These are phyloP conservation scores for Ramaria rubella DNA, from an alignment of 768 basidiomycete species.

Conservation along the genomic window DNA sequence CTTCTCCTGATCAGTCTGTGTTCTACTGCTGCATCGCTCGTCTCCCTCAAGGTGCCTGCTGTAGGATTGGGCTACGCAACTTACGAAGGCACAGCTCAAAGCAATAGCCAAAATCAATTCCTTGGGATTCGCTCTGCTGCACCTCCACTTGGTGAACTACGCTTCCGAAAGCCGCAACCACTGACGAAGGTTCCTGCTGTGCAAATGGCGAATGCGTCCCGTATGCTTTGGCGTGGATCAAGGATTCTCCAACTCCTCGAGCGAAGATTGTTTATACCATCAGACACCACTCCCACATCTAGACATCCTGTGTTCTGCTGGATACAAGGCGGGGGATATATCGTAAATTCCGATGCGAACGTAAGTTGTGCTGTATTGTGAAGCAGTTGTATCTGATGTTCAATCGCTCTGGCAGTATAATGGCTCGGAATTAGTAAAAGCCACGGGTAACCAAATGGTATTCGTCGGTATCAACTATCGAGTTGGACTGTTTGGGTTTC, in stretches of 20 bases:
- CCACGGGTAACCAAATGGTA: conserved; percentile 12
- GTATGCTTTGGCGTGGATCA: background rate
- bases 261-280: conserved; percentile 15
- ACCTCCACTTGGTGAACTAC: conserved; percentile 42
- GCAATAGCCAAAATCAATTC: conserved; percentile 9
- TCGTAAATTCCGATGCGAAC: conserved; percentile 7
- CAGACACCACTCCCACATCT: conserved; percentile 4
- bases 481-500: conserved; percentile 21
- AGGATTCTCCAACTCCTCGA: background rate
- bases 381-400: background rate
- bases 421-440: conserved; percentile 10
- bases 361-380: background rate
- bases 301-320: conserved; percentile 15
- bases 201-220: conserved; percentile 1
- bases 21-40: background rate
- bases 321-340: conserved; percentile 15
- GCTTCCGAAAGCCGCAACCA: conserved; percentile 34
- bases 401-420: conserved; percentile 8
- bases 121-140: conserved; percentile 48
- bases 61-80: conserved; percentile 4
- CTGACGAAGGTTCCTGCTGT: background rate
- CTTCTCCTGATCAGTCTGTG: too few relatives aligned
- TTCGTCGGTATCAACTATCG: conserved; percentile 15
- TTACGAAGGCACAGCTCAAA: conserved; percentile 7
- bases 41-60: background rate